A percentile compares a stretch with the other conserved stretches of the same genome.
These are phyloP conservation scores for Pichia pseudocactophila DNA, from an alignment of 805 yeast genomes.

Conservation along the genomic window DNA sequence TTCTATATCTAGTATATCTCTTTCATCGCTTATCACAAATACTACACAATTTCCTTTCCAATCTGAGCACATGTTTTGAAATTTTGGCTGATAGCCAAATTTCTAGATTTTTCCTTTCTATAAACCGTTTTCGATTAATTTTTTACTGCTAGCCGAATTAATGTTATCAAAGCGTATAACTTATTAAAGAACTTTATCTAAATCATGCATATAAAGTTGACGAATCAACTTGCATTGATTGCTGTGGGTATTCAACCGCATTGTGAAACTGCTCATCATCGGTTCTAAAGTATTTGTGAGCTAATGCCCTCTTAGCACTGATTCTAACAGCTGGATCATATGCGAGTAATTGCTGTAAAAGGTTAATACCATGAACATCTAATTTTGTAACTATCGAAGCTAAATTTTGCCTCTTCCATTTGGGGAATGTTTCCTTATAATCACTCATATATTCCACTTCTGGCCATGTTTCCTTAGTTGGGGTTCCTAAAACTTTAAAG, in stretches of 20 bases:
- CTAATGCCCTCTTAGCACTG: slow-evolving; percentile 86
- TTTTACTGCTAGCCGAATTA: neutral
- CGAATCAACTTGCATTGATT: slow-evolving; percentile 30
- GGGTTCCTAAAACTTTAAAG: slow-evolving; percentile 88
- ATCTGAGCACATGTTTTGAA: too few relatives aligned
- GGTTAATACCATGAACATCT: slow-evolving; percentile 76
- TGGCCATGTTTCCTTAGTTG: slow-evolving; percentile 90
- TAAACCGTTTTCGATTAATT: neutral
- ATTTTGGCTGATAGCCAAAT: too few relatives aligned
- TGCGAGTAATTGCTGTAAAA: slow-evolving; percentile 67
- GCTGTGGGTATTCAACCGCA: slow-evolving; percentile 26
- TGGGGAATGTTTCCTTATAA: slow-evolving; percentile 87
- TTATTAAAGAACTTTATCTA: too few relatives aligned
- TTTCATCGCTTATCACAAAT: too few relatives aligned
- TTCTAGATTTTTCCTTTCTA: too few relatives aligned
- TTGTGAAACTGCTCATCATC: slow-evolving; percentile 25
- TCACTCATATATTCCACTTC: slow-evolving; percentile 87
- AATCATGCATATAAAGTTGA: slow-evolving; percentile 25
- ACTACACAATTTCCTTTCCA: too few relatives aligned
- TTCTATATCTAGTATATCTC: too few relatives aligned
- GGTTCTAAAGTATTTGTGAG: slow-evolving; percentile 79
- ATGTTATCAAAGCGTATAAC: neutral
- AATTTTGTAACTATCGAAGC: slow-evolving; percentile 67
- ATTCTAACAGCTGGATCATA: slow-evolving; percentile 93
- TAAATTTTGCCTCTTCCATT: slow-evolving; percentile 71